Conservation (phyloP, 352 stramenopile species). For the Blastocystis sp. region DNA sequence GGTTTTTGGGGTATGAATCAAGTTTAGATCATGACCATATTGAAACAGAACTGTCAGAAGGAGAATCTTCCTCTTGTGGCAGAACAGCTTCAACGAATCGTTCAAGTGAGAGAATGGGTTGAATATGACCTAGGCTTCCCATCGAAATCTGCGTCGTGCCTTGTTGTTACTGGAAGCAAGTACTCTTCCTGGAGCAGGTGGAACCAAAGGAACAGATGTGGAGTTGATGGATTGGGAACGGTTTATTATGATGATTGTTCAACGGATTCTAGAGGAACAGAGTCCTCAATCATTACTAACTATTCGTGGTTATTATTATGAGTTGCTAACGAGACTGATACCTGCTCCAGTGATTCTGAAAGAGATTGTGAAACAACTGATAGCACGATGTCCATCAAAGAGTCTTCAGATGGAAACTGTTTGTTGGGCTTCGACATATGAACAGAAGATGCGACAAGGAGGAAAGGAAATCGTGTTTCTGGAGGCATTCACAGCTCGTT, state of each 20-base stretch:
- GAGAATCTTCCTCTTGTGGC: constrained; percentile 79
- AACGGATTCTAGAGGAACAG: constrained; percentile 86
- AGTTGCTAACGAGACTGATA: constrained; percentile 95
- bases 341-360: constrained; percentile 91
- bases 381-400: constrained; percentile 69
- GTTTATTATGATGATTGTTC: constrained; percentile 86
- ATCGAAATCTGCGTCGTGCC: constrained; percentile 87
- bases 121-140: constrained; percentile 69
- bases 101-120: neutral
- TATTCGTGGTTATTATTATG: constrained; percentile 90
- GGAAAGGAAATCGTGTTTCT: constrained; percentile 98
- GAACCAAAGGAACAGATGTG: constrained; percentile 68
- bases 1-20: neutral
- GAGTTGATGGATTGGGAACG: constrained; percentile 88
- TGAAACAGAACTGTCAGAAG: constrained; percentile 78
- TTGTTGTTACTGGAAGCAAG: constrained; percentile 93
- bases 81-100: constrained; percentile 65
- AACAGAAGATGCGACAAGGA: constrained; percentile 84
- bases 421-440: constrained; percentile 79
- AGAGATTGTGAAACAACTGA: constrained; percentile 77
- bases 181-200: constrained; percentile 65
- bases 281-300: constrained; percentile 83
- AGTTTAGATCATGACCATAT: constrained; percentile 64
- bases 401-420: constrained; percentile 90
- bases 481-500: constrained; percentile 96